phyloP scores from a whole-genome alignment of 345 rosid species.

The Gossypium australe region DNA sequence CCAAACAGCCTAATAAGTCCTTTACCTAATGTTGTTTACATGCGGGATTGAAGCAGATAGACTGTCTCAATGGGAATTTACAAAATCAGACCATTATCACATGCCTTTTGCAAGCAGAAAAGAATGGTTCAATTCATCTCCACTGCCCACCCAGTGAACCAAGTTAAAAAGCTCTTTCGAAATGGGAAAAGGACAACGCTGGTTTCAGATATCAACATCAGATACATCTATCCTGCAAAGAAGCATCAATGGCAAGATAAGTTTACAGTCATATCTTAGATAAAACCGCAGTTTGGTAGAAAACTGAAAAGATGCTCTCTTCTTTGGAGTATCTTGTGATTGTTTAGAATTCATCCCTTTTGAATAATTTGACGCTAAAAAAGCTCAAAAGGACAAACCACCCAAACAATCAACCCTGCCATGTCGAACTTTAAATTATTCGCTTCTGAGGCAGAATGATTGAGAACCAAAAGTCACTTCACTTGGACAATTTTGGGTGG shows the following conservation, averaged over 20 bases:
- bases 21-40: constrained; percentile 5
- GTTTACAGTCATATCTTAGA: neutral
- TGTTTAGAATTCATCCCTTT: neutral
- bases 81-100: neutral
- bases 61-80: neutral
- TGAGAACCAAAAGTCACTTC: neutral
- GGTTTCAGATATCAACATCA: neutral
- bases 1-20: neutral
- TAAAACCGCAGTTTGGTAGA: neutral
- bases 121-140: neutral
- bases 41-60: neutral
- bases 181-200: neutral
- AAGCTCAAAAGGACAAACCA: neutral
- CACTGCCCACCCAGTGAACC: neutral
- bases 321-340: neutral
- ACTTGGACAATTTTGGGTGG: neutral
- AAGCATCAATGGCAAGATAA: neutral
- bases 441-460: neutral
- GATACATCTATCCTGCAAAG: neutral
- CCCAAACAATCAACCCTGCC: neutral
- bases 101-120: neutral
- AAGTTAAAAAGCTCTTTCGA: neutral
- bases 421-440: neutral
- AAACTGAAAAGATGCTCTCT: neutral
- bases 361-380: neutral